Conservation (phyloP, 495 filamentous ascomycete genomes). For the Talaromyces proteolyticus region DNA sequence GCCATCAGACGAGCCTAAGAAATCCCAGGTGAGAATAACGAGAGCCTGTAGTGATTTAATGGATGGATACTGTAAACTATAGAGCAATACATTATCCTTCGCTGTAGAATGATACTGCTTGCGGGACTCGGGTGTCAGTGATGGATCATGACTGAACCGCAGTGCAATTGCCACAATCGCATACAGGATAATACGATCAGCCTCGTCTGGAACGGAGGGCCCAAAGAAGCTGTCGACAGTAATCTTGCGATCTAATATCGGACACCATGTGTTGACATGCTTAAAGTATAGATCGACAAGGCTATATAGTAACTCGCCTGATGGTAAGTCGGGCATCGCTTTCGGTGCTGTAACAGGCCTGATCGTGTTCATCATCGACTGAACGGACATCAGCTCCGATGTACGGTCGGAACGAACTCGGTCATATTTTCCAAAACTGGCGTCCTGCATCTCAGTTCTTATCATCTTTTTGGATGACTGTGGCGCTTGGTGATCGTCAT, state of each 20-base stretch:
- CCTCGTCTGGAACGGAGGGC: slow-evolving; percentile 53
- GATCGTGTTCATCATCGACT: slow-evolving; percentile 1
- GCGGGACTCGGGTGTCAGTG: slow-evolving; percentile 53
- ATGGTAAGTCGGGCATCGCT: slow-evolving; percentile 57
- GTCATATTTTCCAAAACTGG: no score
- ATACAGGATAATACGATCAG: slow-evolving; percentile 64
- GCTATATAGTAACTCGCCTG: slow-evolving; percentile 63
- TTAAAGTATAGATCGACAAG: slow-evolving; percentile 74
- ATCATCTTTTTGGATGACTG: not conserved
- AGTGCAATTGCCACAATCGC: slow-evolving; percentile 69
- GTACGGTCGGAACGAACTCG: not conserved
- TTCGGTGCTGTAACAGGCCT: not conserved
- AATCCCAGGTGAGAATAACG: slow-evolving; percentile 63
- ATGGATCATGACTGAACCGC: slow-evolving; percentile 57
- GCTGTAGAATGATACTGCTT: slow-evolving; percentile 58
- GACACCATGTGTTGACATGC: slow-evolving; percentile 74
- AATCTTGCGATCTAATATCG: slow-evolving; percentile 64
- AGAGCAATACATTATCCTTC: slow-evolving; percentile 65
- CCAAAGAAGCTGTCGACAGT: slow-evolving; percentile 65
- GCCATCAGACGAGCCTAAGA: slow-evolving; percentile 63
- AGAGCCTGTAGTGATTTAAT: slow-evolving; percentile 72
- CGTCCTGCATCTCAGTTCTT: no score
- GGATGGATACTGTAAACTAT: slow-evolving; percentile 66
- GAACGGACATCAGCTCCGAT: slow-evolving; percentile 2
- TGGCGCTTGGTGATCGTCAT: not conserved